phyloP scores from a whole-genome alignment of 495 filamentous ascomycete genomes.

The Recurvomyces mirabilis region DNA sequence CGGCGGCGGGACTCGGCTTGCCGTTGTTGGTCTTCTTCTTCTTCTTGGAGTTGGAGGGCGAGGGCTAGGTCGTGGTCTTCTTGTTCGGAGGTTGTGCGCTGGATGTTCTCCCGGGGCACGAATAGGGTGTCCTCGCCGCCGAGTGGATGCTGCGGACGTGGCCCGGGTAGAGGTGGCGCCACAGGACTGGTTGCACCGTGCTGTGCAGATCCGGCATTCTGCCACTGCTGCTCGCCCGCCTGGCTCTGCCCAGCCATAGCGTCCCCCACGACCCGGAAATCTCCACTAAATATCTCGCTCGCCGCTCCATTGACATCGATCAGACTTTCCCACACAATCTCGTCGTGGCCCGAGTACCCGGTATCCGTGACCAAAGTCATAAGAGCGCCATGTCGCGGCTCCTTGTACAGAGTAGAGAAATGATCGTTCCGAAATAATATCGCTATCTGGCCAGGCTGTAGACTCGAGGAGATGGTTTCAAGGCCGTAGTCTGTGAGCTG shows the following conservation, averaged over 20 bases:
- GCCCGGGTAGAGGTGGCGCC: constrained; percentile 9
- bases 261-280: constrained; percentile 62
- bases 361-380: constrained; percentile 82
- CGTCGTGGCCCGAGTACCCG: constrained; percentile 75
- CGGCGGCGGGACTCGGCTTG: constrained; percentile 31
- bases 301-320: constrained; percentile 77
- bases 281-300: constrained; percentile 76
- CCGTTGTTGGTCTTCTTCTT: constrained; percentile 59
- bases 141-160: constrained; percentile 7
- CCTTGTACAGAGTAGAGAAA: constrained; percentile 80
- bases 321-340: constrained; percentile 92
- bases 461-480: constrained; percentile 48
- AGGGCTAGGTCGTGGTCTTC: constrained; percentile 71
- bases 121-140: not conserved
- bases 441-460: constrained; percentile 63
- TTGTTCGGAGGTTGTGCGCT: constrained; percentile 37
- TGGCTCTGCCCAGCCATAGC: constrained; percentile 18
- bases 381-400: constrained; percentile 59
- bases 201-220: not conserved
- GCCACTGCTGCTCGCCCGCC: constrained; percentile 35
- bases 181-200: too few relatives aligned
- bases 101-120: not conserved
- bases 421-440: constrained; percentile 97
- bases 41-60: constrained; percentile 72
- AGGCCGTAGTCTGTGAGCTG: constrained; percentile 80